phyloP scores from a whole-genome alignment of 805 yeast species.

The Saccharomycopsis sp. region DNA sequence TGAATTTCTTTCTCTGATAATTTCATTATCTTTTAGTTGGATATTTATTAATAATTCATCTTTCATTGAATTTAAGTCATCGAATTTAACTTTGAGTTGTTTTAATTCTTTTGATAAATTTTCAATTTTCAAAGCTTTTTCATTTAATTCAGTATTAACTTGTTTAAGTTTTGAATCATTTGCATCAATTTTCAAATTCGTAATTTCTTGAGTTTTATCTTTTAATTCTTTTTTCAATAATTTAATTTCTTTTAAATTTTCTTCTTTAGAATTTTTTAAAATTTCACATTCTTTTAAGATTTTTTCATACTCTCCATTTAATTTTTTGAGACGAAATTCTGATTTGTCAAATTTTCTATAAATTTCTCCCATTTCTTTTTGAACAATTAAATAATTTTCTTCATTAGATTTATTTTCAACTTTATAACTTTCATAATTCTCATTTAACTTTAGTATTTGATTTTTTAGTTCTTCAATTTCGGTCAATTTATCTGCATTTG shows the following conservation, averaged over 20 bases:
- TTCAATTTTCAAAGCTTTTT: neutral
- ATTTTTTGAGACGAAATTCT: neutral
- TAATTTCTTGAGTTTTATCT: conserved; percentile 16
- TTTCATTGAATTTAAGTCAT: conserved; percentile 34
- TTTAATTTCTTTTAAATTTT: neutral
- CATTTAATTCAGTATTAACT: neutral
- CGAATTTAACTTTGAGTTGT: conserved; percentile 17
- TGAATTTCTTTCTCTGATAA: conserved; percentile 39
- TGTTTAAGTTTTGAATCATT: neutral
- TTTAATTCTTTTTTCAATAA: conserved; percentile 13
- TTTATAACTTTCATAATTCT: no score
- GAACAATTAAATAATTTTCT: neutral
- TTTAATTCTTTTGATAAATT: conserved; percentile 10
- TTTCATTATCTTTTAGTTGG: conserved; percentile 53
- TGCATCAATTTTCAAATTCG: neutral
- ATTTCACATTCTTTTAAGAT: neutral
- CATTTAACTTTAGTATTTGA: no score
- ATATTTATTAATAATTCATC: conserved; percentile 57
- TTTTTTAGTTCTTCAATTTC: neutral
- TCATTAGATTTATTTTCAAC: neutral
- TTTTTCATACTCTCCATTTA: neutral
- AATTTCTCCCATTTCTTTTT: neutral
- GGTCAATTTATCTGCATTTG: neutral
- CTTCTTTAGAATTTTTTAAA: neutral
- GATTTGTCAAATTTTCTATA: neutral